These are phyloP conservation scores for Penicillium diatomitis DNA, from an alignment of 495 filamentous ascomycete genomes.

Conservation along the genomic window DNA sequence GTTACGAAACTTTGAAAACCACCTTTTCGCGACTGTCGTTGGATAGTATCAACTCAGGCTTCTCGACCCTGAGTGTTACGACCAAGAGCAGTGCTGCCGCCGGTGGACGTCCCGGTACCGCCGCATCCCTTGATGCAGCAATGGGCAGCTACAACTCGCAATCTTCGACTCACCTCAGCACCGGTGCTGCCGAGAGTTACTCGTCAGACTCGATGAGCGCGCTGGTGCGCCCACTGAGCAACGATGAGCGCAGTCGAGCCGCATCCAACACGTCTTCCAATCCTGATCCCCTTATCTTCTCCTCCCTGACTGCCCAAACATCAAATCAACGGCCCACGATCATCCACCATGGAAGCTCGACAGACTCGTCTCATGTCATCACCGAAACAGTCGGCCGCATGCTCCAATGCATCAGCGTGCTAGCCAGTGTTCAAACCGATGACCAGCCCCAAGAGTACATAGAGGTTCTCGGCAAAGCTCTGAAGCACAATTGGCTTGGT, in stretches of 20 bases:
- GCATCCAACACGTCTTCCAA: slow-evolving; percentile 78
- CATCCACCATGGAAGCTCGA: slow-evolving; percentile 26
- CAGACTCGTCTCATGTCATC: slow-evolving; percentile 67
- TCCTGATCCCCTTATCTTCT: slow-evolving; percentile 39
- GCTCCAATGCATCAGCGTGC: slow-evolving; percentile 91
- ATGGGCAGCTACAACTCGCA: slow-evolving; percentile 67
- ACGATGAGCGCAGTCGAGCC: slow-evolving; percentile 54
- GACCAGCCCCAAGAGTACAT: slow-evolving; percentile 73
- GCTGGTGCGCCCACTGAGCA: slow-evolving; percentile 35
- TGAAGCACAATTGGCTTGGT: slow-evolving; percentile 96
- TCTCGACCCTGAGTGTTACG: slow-evolving; percentile 37
- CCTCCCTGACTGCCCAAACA: slow-evolving; percentile 39
- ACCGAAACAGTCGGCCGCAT: slow-evolving; percentile 93
- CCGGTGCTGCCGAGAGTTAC: slow-evolving; percentile 40
- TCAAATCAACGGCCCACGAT: slow-evolving; percentile 29
- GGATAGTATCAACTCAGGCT: slow-evolving; percentile 62
- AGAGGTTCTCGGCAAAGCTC: slow-evolving; percentile 68
- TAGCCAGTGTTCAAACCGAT: slow-evolving; percentile 63
- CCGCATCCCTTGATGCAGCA: slow-evolving; percentile 61
- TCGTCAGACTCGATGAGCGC: slow-evolving; percentile 37
- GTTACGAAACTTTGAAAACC: slow-evolving; percentile 74
- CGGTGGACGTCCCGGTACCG: slow-evolving; percentile 54
- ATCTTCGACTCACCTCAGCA: slow-evolving; percentile 57
- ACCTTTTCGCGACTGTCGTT: slow-evolving; percentile 88
- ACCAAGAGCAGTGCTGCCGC: slow-evolving; percentile 34